These are phyloP conservation scores for Albophoma yamanashiensis DNA, from an alignment of 2,329 filamentous ascomycete species.

Conservation along the genomic window DNA sequence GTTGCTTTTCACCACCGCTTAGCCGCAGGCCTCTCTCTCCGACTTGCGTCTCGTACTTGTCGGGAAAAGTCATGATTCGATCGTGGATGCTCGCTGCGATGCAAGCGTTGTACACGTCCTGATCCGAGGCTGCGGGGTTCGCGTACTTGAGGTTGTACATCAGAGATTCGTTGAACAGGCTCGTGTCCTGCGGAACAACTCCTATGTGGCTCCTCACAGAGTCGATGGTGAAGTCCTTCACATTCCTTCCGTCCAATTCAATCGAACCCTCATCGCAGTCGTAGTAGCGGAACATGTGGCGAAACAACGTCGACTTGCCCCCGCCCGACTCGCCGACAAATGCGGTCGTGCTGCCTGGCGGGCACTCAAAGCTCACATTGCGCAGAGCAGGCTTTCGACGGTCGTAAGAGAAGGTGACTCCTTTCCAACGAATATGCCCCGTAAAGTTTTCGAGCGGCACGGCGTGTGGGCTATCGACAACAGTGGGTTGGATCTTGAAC, in stretches of 20 bases:
- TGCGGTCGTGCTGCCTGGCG: slow-evolving; percentile 85
- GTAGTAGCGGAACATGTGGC: slow-evolving; percentile 93
- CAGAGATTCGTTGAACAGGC: slow-evolving; percentile 85
- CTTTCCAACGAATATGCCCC: slow-evolving; percentile 77
- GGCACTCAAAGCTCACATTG: slow-evolving; percentile 74
- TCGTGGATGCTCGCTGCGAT: slow-evolving; percentile 85
- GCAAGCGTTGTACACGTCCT: slow-evolving; percentile 74
- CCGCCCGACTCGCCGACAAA: slow-evolving; percentile 95
- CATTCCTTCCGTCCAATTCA: slow-evolving; percentile 72
- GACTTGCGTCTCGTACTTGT: slow-evolving; percentile 81
- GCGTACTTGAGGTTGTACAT: slow-evolving; percentile 95
- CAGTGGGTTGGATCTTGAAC: slow-evolving; percentile 91
- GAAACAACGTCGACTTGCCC: slow-evolving; percentile 94
- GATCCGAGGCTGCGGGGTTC: slow-evolving; percentile 67
- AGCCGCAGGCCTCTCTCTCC: slow-evolving; percentile 80
- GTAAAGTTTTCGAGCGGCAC: slow-evolving; percentile 54
- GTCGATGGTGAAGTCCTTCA: slow-evolving; percentile 82
- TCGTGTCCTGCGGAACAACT: slow-evolving; percentile 93
- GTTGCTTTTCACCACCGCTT: slow-evolving; percentile 87
- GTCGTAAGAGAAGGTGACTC: slow-evolving; percentile 89
- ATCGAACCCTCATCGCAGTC: slow-evolving; percentile 73
- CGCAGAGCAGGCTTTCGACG: slow-evolving; percentile 73
- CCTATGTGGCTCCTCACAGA: slow-evolving; percentile 87
- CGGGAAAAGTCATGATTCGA: slow-evolving; percentile 79
- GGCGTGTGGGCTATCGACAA: slow-evolving; percentile 65